A percentile compares a stretch with the other conserved stretches of the same genome.
These are phyloP conservation scores for Lyophyllum decastes DNA, from an alignment of 768 basidiomycete species.

Conservation along the genomic window DNA sequence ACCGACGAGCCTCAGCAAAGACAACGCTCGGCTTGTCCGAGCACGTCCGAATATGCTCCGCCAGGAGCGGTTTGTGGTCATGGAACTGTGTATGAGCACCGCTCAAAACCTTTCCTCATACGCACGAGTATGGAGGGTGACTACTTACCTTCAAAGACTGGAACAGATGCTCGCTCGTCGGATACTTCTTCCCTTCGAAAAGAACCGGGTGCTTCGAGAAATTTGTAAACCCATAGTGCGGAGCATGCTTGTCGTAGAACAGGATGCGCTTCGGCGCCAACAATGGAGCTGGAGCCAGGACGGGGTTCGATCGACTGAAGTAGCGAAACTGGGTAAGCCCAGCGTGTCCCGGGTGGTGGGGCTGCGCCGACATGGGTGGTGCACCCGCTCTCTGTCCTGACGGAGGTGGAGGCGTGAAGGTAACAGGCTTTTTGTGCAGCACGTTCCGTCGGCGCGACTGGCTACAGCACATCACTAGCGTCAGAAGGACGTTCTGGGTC, in stretches of 20 bases:
- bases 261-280: conserved; percentile 36
- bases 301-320: conserved; percentile 8
- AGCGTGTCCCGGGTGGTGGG: background rate
- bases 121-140: background rate
- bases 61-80: conserved; percentile 56
- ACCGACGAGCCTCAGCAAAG: conserved; percentile 65
- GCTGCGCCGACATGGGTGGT: conserved; percentile 5
- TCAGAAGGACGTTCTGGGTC: background rate
- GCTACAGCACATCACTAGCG: background rate
- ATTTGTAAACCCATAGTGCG: conserved; percentile 73
- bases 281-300: background rate
- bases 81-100: conserved; percentile 49
- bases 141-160: conserved; percentile 64
- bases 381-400: background rate
- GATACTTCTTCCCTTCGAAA: conserved; percentile 62
- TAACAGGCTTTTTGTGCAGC: background rate
- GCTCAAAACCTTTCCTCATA: background rate
- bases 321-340: background rate
- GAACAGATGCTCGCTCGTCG: conserved; percentile 77
- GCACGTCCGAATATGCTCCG: conserved; percentile 66
- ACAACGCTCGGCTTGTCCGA: conserved; percentile 60
- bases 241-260: conserved; percentile 64
- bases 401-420: background rate
- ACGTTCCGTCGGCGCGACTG: background rate
- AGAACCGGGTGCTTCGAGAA: conserved; percentile 66